Evolutionary conservation across 805 yeast species (phyloP), one percentile per base, ranked within the genome.

Genomic region (Sugiyamaella qingdaonensis): DNA sequence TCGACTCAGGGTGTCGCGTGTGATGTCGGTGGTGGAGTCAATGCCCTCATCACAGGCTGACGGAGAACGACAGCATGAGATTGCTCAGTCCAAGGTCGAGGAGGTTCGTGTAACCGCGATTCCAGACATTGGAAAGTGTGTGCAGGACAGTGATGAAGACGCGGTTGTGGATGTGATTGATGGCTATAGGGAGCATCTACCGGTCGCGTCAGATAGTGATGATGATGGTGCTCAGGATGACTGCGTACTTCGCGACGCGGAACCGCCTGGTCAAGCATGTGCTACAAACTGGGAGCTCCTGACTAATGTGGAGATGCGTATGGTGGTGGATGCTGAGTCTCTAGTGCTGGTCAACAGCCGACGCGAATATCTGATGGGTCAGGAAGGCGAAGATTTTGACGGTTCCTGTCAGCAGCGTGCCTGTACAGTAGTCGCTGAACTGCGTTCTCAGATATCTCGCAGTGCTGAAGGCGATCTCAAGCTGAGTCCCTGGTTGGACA

Each of bases 241-340:
- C n/a, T n/a, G 10, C 9, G 37, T 24, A 4, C 37, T n/a, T 34
- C 37, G 37, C n/a, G 37, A 34, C 37, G 37, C 37, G n/a, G 10
- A 4, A 4, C 37, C 3, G 37, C 37, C 37, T 34, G 4, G 3
- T 9, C 37, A 9, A 14, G 29, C 3, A 24, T 24, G 48, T 3
- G 35, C 16, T 4, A 10, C 35, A 27, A 49, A 56, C 49, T 58
- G 59, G 61, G 51, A 56, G 21, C 32, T 44, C n/a, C 46, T 58
- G 14, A 41, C 47, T 8, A 49, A 21, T 10, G 46, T 59, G 34
- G 62, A 59, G 46, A 49, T 36, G 32, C 51, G 59, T 11, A 54
- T 59, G 55, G 58, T 52, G n/a, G 48, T 37, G 44, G 53, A 55
- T 14, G 44, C 47, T 13, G 49, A 50, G 11, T 37, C 48, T 31